phyloP scores from a whole-genome alignment of 2,329 filamentous ascomycete species.

The Ceratocystis eucalypticola region DNA sequence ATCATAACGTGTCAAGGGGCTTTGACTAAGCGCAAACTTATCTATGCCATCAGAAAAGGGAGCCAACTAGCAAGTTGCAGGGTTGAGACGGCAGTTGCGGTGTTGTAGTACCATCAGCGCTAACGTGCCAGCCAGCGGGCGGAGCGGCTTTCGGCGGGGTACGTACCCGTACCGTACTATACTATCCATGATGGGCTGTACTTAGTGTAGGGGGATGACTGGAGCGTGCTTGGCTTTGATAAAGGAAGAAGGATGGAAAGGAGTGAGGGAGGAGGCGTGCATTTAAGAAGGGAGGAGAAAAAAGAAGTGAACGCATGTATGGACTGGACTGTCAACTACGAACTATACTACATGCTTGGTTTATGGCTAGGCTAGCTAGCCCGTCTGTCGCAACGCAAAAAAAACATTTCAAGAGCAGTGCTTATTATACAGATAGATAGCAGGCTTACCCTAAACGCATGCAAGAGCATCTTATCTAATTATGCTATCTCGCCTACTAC shows the following conservation, averaged over 20 bases:
- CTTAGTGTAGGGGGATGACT: too few species aligned
- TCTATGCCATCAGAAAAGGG: background rate
- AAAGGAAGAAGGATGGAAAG: background rate
- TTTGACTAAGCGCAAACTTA: background rate
- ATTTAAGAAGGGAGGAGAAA: background rate
- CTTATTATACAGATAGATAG: too few species aligned
- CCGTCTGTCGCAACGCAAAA: too few species aligned
- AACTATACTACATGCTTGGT: too few species aligned
- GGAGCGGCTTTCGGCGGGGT: slow-evolving; percentile 5
- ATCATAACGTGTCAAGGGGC: background rate
- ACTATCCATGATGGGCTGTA: too few species aligned
- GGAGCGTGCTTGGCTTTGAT: background rate
- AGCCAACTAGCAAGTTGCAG: background rate
- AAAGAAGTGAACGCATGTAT: background rate
- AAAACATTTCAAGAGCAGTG: too few species aligned
- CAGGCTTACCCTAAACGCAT: too few species aligned
- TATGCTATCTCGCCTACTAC: too few species aligned
- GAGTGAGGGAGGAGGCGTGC: background rate
- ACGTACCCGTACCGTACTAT: background rate
- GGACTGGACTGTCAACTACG: background rate
- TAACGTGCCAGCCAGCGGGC: background rate
- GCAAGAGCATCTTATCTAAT: too few species aligned
- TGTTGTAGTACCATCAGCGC: background rate
- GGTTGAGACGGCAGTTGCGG: background rate
- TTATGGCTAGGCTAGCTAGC: too few species aligned